Conservation (phyloP, 176 grass and related monocot species). For the Aegilops longissima region DNA sequence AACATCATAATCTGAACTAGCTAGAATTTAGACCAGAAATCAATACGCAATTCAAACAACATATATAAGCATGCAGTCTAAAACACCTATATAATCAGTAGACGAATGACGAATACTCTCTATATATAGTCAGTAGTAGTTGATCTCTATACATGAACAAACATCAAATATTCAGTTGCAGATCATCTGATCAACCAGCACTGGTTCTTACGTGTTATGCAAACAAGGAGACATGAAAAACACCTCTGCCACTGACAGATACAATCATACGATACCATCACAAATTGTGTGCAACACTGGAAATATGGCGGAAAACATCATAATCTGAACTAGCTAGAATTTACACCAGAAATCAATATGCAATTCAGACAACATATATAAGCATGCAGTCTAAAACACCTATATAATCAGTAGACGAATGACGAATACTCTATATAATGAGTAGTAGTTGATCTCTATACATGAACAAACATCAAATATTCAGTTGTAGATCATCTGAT, state of each 20-base stretch:
- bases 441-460: too few species aligned
- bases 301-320: background rate
- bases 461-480: background rate
- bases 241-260: too few species aligned
- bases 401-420: too few species aligned
- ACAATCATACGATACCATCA: too few species aligned
- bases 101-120: too few species aligned
- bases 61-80: background rate
- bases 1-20: background rate
- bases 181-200: background rate
- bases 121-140: too few species aligned
- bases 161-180: background rate
- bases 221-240: background rate
- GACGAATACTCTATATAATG: too few species aligned
- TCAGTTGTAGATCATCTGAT: background rate
- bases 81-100: too few species aligned
- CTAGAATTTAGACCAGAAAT: background rate
- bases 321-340: background rate
- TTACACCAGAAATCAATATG: background rate
- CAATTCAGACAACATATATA: background rate
- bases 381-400: background rate
- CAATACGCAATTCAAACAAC: background rate
- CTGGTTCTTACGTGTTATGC: too few species aligned
- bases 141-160: too few species aligned
- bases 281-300: too few species aligned